Evolutionary conservation across 345 rosid species (phyloP).

Genomic region (Pelargonium nanum): DNA sequence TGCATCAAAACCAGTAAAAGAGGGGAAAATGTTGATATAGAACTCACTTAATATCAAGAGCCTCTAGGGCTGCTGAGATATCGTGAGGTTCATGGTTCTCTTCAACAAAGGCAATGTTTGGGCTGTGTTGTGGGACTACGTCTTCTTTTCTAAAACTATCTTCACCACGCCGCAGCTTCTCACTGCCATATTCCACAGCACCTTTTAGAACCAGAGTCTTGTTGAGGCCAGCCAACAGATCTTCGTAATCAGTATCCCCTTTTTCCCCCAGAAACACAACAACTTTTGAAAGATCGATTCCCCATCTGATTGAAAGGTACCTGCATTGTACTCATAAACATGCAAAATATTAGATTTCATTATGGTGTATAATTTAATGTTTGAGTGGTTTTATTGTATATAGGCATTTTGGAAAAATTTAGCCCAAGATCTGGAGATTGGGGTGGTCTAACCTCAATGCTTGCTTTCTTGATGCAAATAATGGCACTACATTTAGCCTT

Average conservation of each 20-base stretch:
- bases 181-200: constrained; percentile 44
- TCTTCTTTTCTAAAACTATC: constrained; percentile 58
- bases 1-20: constrained; percentile 4
- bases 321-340: constrained; percentile 25
- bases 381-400: not conserved
- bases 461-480: constrained; percentile 75
- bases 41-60: constrained; percentile 37
- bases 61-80: constrained; percentile 38
- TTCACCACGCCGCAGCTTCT: constrained; percentile 43
- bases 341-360: not conserved
- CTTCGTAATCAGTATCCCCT: constrained; percentile 81
- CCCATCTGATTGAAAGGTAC: constrained; percentile 83
- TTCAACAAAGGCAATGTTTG: constrained; percentile 31
- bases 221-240: constrained; percentile 62
- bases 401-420: not conserved
- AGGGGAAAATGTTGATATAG: constrained; percentile 1
- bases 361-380: not conserved
- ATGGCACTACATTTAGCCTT: constrained; percentile 63
- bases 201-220: constrained; percentile 53
- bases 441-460: constrained; percentile 52
- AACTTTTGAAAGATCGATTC: constrained; percentile 48
- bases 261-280: constrained; percentile 60
- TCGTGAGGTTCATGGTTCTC: constrained; percentile 33
- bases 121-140: constrained; percentile 31
- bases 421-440: not conserved